These are phyloP conservation scores for Lepidium africanum DNA, from an alignment of 345 rosid species.

Conservation along the genomic window DNA sequence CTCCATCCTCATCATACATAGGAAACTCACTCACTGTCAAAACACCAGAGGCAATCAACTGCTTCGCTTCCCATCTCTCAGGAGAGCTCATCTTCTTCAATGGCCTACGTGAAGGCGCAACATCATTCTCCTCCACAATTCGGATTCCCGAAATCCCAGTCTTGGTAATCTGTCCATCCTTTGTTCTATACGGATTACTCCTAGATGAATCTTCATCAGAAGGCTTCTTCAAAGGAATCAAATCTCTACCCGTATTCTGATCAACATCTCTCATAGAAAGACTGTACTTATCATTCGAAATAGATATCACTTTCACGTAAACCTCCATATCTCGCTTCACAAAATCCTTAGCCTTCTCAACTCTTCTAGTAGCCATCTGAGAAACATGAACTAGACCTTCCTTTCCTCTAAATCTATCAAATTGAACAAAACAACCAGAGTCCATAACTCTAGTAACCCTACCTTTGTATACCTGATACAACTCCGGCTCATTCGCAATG, in stretches of 20 bases:
- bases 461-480: constrained; percentile 72
- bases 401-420: constrained; percentile 70
- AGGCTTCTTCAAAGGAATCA: constrained; percentile 64
- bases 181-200: constrained; percentile 41
- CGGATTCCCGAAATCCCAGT: constrained; percentile 73
- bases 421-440: constrained; percentile 70
- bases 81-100: constrained; percentile 87
- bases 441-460: constrained; percentile 85
- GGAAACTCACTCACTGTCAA: constrained; percentile 54
- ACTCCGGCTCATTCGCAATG: constrained; percentile 47
- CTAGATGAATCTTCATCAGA: constrained; percentile 45
- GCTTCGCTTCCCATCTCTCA: constrained; percentile 86
- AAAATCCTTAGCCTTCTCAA: constrained; percentile 39
- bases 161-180: constrained; percentile 50
- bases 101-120: constrained; percentile 48
- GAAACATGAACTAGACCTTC: constrained; percentile 91
- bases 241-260: constrained; percentile 73
- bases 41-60: constrained; percentile 86
- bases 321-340: constrained; percentile 75
- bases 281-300: constrained; percentile 48
- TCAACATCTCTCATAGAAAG: constrained; percentile 86
- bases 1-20: constrained; percentile 76
- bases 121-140: constrained; percentile 53
- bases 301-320: constrained; percentile 71
- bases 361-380: constrained; percentile 65